These are phyloP conservation scores for Mortierella hygrophila DNA, from an alignment of 192 early-diverging fungal genomes.

Conservation along the genomic window DNA sequence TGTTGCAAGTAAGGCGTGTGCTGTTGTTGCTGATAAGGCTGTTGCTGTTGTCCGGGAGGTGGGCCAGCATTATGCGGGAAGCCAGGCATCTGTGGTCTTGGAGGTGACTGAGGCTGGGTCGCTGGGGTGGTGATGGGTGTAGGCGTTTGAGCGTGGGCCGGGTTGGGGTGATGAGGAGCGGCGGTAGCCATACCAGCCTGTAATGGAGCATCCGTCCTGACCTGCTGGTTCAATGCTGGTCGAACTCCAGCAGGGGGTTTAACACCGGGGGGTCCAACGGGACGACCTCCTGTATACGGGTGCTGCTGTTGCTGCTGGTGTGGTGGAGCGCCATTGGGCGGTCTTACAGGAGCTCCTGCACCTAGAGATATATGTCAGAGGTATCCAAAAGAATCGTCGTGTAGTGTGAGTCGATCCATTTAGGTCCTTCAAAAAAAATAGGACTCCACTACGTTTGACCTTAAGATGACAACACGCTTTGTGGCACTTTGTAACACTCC, in stretches of 20 bases:
- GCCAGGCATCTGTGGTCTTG: constrained; percentile 1
- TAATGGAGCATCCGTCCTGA: constrained; percentile 20
- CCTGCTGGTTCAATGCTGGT: constrained; percentile 28
- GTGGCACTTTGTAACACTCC: background rate
- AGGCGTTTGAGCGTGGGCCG: constrained; percentile 20
- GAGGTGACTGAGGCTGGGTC: constrained; percentile 20
- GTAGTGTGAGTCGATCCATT: background rate
- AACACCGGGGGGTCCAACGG: background rate
- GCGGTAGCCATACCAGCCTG: constrained; percentile 21
- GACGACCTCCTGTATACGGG: constrained; percentile 29
- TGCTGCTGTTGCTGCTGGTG: constrained; percentile 33
- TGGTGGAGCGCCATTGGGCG: constrained; percentile 15
- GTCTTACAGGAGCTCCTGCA: constrained; percentile 13
- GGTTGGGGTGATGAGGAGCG: background rate
- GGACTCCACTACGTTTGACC: background rate
- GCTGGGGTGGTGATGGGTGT: constrained; percentile 28
- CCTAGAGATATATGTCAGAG: constrained; percentile 9
- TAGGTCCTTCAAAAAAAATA: background rate
- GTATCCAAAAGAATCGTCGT: background rate
- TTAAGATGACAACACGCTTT: background rate
- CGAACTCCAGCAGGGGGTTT: constrained; percentile 21
- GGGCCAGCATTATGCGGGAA: constrained; percentile 17
- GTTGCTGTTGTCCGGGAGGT: background rate
- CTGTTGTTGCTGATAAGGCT: constrained; percentile 20
- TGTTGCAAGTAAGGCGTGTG: constrained; percentile 6